These are phyloP conservation scores for Epichloe amarillans DNA, from an alignment of 2,329 filamentous ascomycete species.

Conservation along the genomic window DNA sequence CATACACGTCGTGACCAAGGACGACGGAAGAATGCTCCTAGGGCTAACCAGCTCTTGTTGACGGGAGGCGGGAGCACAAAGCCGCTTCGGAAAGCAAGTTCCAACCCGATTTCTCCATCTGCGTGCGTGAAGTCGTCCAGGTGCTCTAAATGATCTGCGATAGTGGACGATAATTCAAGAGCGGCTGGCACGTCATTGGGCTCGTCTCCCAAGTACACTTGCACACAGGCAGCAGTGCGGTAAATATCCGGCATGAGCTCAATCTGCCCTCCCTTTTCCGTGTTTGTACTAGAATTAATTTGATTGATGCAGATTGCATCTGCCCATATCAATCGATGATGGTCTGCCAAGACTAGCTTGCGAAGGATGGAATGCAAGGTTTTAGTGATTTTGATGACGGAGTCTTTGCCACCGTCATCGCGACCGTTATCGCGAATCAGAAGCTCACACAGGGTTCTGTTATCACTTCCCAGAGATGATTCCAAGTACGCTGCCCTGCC, in stretches of 20 bases:
- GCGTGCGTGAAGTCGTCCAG: constrained; percentile 3
- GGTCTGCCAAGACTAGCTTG: constrained; percentile 1
- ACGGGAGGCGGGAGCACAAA: no score
- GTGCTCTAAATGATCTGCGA: constrained; percentile 6
- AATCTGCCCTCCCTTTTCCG: constrained; percentile 7
- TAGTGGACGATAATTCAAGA: constrained; percentile 1
- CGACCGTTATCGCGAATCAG: neutral
- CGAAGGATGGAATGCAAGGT: constrained; percentile 4
- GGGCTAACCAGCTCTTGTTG: no score
- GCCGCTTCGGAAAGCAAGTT: no score
- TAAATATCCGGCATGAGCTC: constrained; percentile 8
- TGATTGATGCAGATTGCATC: constrained; percentile 9
- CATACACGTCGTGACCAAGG: no score
- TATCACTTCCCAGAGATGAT: constrained; percentile 2
- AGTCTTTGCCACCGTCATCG: neutral
- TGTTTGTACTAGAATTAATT: constrained; percentile 2
- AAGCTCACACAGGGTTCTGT: neutral
- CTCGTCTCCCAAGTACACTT: constrained; percentile 5
- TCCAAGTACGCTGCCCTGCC: neutral
- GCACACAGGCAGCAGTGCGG: constrained; percentile 4
- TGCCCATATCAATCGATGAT: constrained; percentile 6
- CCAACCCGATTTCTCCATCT: no score
- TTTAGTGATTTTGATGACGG: constrained; percentile 3
- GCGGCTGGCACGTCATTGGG: constrained; percentile 3
- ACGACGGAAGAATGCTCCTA: no score